Evolutionary conservation across 352 stramenopile genomes (phyloP).

Genomic region (Phytophthora europaea): DNA sequence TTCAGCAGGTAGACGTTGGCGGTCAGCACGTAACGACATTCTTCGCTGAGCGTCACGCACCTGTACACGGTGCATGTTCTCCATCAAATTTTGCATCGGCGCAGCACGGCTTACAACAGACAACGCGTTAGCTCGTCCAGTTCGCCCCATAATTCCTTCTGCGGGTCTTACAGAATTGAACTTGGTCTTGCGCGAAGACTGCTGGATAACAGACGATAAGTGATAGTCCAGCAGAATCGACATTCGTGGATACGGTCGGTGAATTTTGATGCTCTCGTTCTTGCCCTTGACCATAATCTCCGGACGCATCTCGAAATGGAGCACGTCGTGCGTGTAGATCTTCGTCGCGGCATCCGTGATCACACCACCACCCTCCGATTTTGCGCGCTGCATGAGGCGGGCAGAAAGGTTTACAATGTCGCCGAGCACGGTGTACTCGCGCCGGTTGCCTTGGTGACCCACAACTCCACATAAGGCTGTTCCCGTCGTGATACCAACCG

Average conservation of each 20-base stretch:
- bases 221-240: slow-evolving; percentile 85
- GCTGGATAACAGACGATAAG: slow-evolving; percentile 48
- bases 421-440: slow-evolving; percentile 95
- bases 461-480: slow-evolving; percentile 94
- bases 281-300: slow-evolving; percentile 95
- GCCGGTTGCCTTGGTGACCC: slow-evolving; percentile 89
- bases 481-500: slow-evolving; percentile 93
- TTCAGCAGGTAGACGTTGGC: slow-evolving; percentile 48
- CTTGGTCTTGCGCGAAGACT: slow-evolving; percentile 18
- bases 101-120: slow-evolving; percentile 45
- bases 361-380: slow-evolving; percentile 84
- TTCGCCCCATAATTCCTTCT: slow-evolving; percentile 30
- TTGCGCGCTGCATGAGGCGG: slow-evolving; percentile 93
- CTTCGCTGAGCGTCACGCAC: slow-evolving; percentile 81
- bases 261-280: slow-evolving; percentile 91
- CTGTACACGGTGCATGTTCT: slow-evolving; percentile 90
- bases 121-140: slow-evolving; percentile 29
- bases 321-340: slow-evolving; percentile 80
- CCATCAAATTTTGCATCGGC: slow-evolving; percentile 83
- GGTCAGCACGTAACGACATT: slow-evolving; percentile 62
- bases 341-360: slow-evolving; percentile 92
- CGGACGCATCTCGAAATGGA: slow-evolving; percentile 90
- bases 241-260: slow-evolving; percentile 89
- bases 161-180: slow-evolving; percentile 10
- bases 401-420: slow-evolving; percentile 96